Base-by-base conservation (phyloP, 805 yeast genomes). In the Metschnikowia anglica region DNA sequence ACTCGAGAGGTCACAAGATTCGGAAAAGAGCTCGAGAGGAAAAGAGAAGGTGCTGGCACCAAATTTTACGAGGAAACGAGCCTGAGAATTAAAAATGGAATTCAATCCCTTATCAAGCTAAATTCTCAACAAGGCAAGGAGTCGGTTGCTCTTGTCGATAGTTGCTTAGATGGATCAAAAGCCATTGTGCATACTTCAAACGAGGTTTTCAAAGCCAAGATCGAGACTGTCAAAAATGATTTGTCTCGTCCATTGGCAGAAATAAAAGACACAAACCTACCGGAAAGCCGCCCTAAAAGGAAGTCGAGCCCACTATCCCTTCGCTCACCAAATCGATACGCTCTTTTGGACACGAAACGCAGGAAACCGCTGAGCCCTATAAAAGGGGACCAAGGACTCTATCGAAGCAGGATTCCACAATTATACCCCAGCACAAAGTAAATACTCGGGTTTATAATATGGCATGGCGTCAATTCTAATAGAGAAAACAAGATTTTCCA, bases 381-480 rank as follows among this genome's bases (percentile, higher is more conserved):
- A n/a, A 40, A 34, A 17, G 21, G 30, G 6, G 40, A 42, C 24
- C 38, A n/a, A 16, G 41, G 30, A 6, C 31, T 29, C 28, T 34
- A 36, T 17, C 34, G 42, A 16, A 49, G 53, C 32, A 43, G 39
- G 30, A 49, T 49, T 16, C 53, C 53, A 4, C 53, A 47, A 20
- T 34, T 49, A 11, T 35, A 32, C 19, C 47, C 33, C n/a, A 15
- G 33, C 4, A 35, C 18, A 20, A 43, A 41, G 2, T 34, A 40
- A 20, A 12, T n/a, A 27, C 13, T 3, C n/a, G n/a, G n/a, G n/a
- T n/a, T n/a, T n/a, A n/a, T n/a, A n/a, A n/a, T n/a, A n/a, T n/a
- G n/a, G n/a, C n/a, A n/a, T n/a, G 18, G 15, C 11, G 10, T 19
- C n/a, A 32, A 12, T 24, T 15, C 15, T 18, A 29, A 18, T 29